Percentiles rank a stretch among this genome's conserved stretches.
Evolutionary conservation across 495 filamentous ascomycete species (phyloP).

Genomic region (Tetracladium marchalianum): DNA sequence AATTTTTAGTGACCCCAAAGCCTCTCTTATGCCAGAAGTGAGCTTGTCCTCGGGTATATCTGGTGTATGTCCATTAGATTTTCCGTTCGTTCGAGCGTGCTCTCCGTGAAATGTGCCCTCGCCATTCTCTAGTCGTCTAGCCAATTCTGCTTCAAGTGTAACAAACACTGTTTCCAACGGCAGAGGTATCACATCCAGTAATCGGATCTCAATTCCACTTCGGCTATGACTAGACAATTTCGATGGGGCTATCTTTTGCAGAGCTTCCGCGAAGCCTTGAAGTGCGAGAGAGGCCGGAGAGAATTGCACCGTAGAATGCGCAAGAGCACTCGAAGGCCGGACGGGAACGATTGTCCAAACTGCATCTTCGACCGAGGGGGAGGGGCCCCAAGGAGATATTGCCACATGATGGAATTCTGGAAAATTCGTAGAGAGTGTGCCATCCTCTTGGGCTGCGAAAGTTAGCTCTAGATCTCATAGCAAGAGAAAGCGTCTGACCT

Average conservation of each 20-base stretch:
- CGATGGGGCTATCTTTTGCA: conserved; percentile 50
- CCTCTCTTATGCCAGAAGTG: conserved; percentile 67
- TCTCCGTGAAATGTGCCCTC: conserved; percentile 46
- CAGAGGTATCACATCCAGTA: conserved; percentile 72
- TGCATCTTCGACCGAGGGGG: conserved; percentile 48
- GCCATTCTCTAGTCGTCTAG: conserved; percentile 42
- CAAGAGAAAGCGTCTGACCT: conserved; percentile 17
- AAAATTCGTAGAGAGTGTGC: conserved; percentile 12
- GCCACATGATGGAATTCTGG: conserved; percentile 49
- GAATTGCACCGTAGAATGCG: conserved; percentile 70
- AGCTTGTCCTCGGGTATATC: conserved; percentile 53
- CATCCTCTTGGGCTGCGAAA: conserved; percentile 22
- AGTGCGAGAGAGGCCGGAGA: conserved; percentile 71
- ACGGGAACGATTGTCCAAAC: conserved; percentile 84
- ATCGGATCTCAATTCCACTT: conserved; percentile 65
- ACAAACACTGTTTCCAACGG: conserved; percentile 77
- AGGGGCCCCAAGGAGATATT: conserved; percentile 71
- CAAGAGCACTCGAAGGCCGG: conserved; percentile 44
- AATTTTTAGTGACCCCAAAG: conserved; percentile 57
- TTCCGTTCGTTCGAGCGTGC: conserved; percentile 20
- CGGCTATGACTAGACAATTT: conserved; percentile 50
- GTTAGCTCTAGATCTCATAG: not conserved
- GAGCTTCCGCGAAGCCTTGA: conserved; percentile 58
- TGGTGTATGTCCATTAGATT: conserved; percentile 5
- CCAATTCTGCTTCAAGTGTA: conserved; percentile 67